Percentiles rank a stretch among this genome's conserved stretches.
These are phyloP conservation scores for Rhododendron vialii DNA, from an alignment of 148 eudicot species.

Conservation along the genomic window DNA sequence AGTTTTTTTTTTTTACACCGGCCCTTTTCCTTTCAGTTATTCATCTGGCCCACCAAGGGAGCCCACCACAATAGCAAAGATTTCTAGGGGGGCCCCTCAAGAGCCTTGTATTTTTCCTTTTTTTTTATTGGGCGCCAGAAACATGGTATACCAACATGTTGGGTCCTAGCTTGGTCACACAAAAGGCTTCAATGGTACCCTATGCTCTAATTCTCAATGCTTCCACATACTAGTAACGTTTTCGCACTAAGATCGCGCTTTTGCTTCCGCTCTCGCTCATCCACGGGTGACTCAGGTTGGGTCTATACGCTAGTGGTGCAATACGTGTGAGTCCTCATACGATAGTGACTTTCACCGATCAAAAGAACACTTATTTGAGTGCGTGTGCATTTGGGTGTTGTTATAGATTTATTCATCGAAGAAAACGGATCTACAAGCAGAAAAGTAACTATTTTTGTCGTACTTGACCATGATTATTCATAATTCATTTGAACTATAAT, in stretches of 20 bases:
- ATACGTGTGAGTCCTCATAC: too few relatives aligned
- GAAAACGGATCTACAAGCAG: background rate
- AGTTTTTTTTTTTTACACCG: too few relatives aligned
- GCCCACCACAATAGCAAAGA: background rate
- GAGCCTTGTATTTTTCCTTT: background rate
- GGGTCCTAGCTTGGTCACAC: too few relatives aligned
- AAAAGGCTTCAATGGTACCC: too few relatives aligned
- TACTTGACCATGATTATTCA: background rate
- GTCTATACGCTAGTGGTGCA: too few relatives aligned
- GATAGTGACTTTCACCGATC: too few relatives aligned
- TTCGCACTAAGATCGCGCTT: background rate
- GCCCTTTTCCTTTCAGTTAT: background rate
- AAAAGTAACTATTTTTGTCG: background rate
- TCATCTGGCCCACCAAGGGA: background rate
- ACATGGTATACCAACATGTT: too few relatives aligned
- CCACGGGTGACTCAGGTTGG: background rate
- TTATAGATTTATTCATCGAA: background rate
- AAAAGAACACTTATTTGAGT: background rate
- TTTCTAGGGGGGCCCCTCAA: background rate
- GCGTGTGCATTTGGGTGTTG: background rate
- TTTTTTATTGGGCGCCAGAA: background rate
- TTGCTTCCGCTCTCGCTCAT: background rate
- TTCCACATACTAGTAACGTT: background rate
- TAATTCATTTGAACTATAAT: background rate
- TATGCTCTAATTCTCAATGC: too few relatives aligned